Conservation (phyloP, 345 rosid genomes). For the Salix arbutifolia region DNA sequence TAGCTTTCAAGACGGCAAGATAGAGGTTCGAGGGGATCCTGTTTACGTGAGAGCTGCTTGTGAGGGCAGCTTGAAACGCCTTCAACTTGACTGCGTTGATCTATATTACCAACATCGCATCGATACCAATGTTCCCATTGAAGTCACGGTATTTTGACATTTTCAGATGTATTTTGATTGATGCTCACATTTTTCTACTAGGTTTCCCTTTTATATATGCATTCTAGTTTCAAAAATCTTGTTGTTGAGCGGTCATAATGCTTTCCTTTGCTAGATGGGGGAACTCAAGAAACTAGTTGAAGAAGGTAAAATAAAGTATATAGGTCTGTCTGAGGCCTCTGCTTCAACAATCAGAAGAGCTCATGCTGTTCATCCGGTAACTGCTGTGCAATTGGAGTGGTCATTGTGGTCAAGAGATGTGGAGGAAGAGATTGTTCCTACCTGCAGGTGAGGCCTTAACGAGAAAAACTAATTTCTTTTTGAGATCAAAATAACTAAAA, state of each 20-base stretch:
- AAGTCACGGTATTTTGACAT: slow-evolving; percentile 42
- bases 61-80: slow-evolving; percentile 58
- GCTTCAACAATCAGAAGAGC: slow-evolving; percentile 78
- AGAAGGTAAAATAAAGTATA: slow-evolving; percentile 71
- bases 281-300: slow-evolving; percentile 67
- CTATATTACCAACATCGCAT: slow-evolving; percentile 64
- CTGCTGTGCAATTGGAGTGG: slow-evolving; percentile 74
- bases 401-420: slow-evolving; percentile 78
- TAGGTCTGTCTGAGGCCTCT: slow-evolving; percentile 72
- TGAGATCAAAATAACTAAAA: not conserved
- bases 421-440: slow-evolving; percentile 59
- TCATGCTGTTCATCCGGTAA: slow-evolving; percentile 70
- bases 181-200: not conserved
- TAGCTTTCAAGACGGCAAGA: slow-evolving; percentile 17
- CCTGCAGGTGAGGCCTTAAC: slow-evolving; percentile 16
- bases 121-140: slow-evolving; percentile 52
- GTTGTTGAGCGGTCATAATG: not conserved
- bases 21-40: slow-evolving; percentile 44
- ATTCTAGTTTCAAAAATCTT: not conserved
- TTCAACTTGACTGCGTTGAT: slow-evolving; percentile 47
- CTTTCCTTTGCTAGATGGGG: slow-evolving; percentile 32
- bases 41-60: slow-evolving; percentile 52
- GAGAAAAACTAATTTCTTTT: not conserved
- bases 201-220: not conserved
- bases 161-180: too few relatives aligned